A percentile compares a stretch with the other conserved stretches of the same genome.
phyloP scores from a whole-genome alignment of 768 basidiomycete species.

The Paxillus ammoniavirescens region DNA sequence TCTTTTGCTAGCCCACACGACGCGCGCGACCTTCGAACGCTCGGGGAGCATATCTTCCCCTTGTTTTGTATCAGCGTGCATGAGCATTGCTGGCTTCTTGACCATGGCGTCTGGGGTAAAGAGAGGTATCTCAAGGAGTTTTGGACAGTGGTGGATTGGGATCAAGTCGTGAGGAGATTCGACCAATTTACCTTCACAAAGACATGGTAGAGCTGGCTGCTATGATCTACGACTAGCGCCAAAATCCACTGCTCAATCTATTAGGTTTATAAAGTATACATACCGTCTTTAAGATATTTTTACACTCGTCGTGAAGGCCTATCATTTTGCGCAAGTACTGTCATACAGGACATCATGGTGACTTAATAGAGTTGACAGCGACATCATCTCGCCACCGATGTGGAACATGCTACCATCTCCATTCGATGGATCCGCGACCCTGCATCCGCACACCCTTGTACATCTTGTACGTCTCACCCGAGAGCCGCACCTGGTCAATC shows the following conservation, averaged over 20 bases:
- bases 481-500: slow-evolving; percentile 81
- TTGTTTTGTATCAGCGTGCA: slow-evolving; percentile 77
- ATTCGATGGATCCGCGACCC: slow-evolving; percentile 29
- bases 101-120: slow-evolving; percentile 89
- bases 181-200: slow-evolving; percentile 17
- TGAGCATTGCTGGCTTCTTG: slow-evolving; percentile 88
- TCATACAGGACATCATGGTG: neutral
- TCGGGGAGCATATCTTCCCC: slow-evolving; percentile 66
- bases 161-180: slow-evolving; percentile 43
- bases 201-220: neutral
- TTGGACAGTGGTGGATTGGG: slow-evolving; percentile 84
- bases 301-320: neutral
- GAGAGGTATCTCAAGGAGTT: slow-evolving; percentile 82
- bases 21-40: slow-evolving; percentile 22
- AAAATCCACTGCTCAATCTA: slow-evolving; percentile 24
- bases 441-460: slow-evolving; percentile 86
- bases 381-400: neutral
- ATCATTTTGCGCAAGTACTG: neutral
- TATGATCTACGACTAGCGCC: slow-evolving; percentile 9
- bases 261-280: slow-evolving; percentile 10
- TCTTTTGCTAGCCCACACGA: slow-evolving; percentile 12
- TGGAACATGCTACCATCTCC: slow-evolving; percentile 28
- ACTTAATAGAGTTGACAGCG: too few relatives aligned
- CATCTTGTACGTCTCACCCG: slow-evolving; percentile 81
- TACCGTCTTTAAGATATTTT: slow-evolving; percentile 9